phyloP scores from a whole-genome alignment of 306 rosid genomes.

The Prunus campanulata region DNA sequence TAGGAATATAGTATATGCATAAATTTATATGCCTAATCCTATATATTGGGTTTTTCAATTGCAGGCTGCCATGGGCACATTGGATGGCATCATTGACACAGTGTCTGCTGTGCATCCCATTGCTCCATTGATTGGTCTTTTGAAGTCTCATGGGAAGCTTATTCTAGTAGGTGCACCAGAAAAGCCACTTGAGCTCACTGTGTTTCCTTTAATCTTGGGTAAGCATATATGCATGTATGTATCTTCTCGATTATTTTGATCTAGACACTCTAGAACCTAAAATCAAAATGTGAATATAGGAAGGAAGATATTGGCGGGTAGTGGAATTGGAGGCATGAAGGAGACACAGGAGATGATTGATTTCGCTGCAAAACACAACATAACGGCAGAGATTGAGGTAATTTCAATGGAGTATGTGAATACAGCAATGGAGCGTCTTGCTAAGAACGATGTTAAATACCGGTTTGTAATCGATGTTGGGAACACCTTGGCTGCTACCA shows the following conservation, averaged over 20 bases:
- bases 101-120: constrained; percentile 44
- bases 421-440: constrained; percentile 45
- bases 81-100: constrained; percentile 54
- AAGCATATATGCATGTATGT: not conserved
- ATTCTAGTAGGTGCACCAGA: constrained; percentile 40
- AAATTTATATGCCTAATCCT: not conserved
- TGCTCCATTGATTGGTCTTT: constrained; percentile 33
- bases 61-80: constrained; percentile 19
- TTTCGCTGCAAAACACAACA: constrained; percentile 47
- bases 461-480: constrained; percentile 46
- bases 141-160: constrained; percentile 48
- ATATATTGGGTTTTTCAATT: not conserved
- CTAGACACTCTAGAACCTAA: too few species aligned
- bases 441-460: constrained; percentile 46
- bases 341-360: constrained; percentile 50
- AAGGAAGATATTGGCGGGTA: too few species aligned
- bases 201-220: constrained; percentile 18
- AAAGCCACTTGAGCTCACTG: constrained; percentile 31
- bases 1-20: too few species aligned
- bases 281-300: too few species aligned
- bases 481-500: constrained; percentile 10
- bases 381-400: constrained; percentile 47
- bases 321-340: too few species aligned
- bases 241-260: too few species aligned
- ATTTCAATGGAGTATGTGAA: constrained; percentile 46